Evolutionary conservation across 2,329 filamentous ascomycete genomes (phyloP).

Genomic region (Curvularia sp.): DNA sequence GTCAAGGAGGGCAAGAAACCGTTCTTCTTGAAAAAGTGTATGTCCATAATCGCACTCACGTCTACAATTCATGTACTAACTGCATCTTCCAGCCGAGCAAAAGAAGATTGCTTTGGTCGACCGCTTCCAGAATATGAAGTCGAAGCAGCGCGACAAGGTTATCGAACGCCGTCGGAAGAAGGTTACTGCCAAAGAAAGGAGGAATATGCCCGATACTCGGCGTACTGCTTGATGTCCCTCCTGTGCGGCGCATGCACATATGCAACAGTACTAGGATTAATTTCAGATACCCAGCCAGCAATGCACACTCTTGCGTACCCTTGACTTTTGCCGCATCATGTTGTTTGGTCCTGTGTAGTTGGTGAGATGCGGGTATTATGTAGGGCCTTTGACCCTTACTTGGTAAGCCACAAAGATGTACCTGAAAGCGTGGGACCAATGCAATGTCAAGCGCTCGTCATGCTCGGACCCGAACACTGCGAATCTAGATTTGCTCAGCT

Average conservation of each 20-base stretch:
- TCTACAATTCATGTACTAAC: slow-evolving; percentile 24
- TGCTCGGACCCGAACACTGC: neutral
- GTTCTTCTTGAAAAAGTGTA: slow-evolving; percentile 85
- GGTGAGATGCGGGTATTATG: neutral
- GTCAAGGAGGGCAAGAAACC: slow-evolving; percentile 89
- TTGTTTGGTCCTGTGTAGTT: neutral
- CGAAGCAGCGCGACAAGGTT: slow-evolving; percentile 80
- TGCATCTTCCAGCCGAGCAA: slow-evolving; percentile 67
- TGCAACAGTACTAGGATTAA: neutral
- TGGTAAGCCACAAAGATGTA: neutral
- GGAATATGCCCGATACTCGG: slow-evolving; percentile 57
- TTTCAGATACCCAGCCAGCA: slow-evolving; percentile 16
- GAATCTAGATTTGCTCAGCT: neutral
- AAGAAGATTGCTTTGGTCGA: slow-evolving; percentile 84
- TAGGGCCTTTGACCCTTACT: neutral
- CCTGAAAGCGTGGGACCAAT: neutral
- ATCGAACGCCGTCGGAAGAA: slow-evolving; percentile 93
- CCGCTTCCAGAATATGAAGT: slow-evolving; percentile 82
- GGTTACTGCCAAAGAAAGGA: slow-evolving; percentile 83
- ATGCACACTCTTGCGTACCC: neutral
- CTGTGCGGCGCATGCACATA: neutral
- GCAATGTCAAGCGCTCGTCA: neutral
- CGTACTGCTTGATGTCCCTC: slow-evolving; percentile 24
- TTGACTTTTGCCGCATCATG: neutral
- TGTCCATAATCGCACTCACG: slow-evolving; percentile 15